Base-by-base conservation (phyloP, 192 early-diverging fungal genomes). In the Coemansia sp. region DNA sequence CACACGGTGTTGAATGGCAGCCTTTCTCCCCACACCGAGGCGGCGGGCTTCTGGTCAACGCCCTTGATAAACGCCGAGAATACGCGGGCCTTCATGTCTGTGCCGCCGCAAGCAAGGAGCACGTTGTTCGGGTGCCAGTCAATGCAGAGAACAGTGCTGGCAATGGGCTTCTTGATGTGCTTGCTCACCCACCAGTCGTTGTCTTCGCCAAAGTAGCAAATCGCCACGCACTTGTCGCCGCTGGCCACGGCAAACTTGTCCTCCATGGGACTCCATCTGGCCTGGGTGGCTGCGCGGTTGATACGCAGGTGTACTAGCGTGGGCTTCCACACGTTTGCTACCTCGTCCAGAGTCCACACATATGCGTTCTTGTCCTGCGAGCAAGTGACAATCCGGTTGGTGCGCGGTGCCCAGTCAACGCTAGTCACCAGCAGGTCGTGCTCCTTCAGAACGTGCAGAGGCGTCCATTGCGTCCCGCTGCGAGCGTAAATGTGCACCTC, bases 321-420 rank as follows among this genome's bases (percentile, higher is more conserved):
- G 21, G 94, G 95, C 68, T 92, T 92, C 97, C 97, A 99, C 14
- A 70, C 66, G 39, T 70, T 62, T 31, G 65, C 64, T 18, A 69
- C 68, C 2, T 68, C 61, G 61, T 95, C 93, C 23, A 89, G 77
- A 28, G 85, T 91, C 97, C 97, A 99, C 37, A 99, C 97, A 74
- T 99, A 99, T 21, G 95, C 95, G 70, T 99, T 99, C 64, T 95
- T 88, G 83, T 99, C 97, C 84, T 99, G 97, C 41, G 95, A 96
- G 83, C 95, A 96, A 35, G 95, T 93, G 12, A 99, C 97, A 38
- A 99, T 92, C 28, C 91, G 85, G 85, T 98, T 97, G 43, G 95
- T 91, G 58, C 89, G 86, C 64, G 93, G 93, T 20, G 97, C 95
- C 93, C 94, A 95, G 75, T 99, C 97, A 69, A 99, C 88, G 48